Base-by-base conservation (phyloP, 2,329 filamentous ascomycete genomes). In the Alternaria consortialis region DNA sequence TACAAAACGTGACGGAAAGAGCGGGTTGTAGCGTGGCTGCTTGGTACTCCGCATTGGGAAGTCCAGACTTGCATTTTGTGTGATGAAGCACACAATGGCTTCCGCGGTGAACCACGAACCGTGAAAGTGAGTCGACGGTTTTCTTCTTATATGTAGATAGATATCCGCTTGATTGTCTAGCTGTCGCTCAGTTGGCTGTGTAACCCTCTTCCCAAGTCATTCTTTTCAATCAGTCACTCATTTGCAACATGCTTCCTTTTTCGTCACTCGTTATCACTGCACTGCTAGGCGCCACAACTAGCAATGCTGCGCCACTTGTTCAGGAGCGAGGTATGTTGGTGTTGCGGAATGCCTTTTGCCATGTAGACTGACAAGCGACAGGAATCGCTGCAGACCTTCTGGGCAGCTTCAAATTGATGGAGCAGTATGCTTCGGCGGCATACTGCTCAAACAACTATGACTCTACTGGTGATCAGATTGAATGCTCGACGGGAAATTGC, bases 391-490 rank as follows among this genome's bases (percentile, higher is more conserved):
- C 63, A 9, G 53, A 56, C 17, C 63, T 76, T 15, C 56, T 76
- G 27, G 40, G 56, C 31, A 68, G 55, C 8, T 70, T 78, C 51
- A 69, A 70, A 17, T 52, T 78, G 29, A 77, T 78, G 72, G 67
- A 67, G 9, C 73, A 86, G 62, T 87, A 84, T 70, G 78, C 84
- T 9, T 83, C 83, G 1, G 84, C 85, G 12, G 79, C 84, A n/a
- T 86, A 86, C 68, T 86, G 85, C 69, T 63, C 78, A 5, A 73
- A 66, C 57, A 86, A 86, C 66, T 77, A 80, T 67, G 69, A 82
- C 39, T 79, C 80, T 3, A 58, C 80, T 0, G 80, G 78, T 27
- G 74, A 79, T 25, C 76, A 75, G 32, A 63, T 86, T 23, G 74
- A 73, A 11, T 87, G 85, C 64, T 82, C 67, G 64, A 68, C 73